Conservation (phyloP, 805 yeast species). For the Metschnikowia corniflorae region DNA sequence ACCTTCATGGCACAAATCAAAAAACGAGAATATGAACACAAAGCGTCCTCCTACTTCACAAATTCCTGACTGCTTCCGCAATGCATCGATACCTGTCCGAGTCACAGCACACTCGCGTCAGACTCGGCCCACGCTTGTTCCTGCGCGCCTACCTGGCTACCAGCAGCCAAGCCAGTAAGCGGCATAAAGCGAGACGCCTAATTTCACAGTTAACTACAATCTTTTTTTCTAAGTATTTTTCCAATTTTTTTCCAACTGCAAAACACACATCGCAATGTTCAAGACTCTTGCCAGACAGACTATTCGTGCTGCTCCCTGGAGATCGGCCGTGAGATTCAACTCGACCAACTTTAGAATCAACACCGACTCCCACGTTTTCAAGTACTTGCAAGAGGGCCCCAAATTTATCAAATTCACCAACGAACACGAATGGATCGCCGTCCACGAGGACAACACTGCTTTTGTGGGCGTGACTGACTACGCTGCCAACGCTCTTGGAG, state of each 20-base stretch:
- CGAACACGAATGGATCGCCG: conserved; percentile 95
- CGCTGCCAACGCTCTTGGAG: conserved; percentile 96
- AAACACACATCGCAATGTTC: conserved; percentile 11
- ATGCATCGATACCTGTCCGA: too few relatives aligned
- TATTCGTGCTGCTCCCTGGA: conserved; percentile 12
- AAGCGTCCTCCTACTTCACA: too few relatives aligned
- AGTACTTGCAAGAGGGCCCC: conserved; percentile 42
- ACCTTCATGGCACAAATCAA: too few relatives aligned
- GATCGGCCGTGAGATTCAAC: conserved; percentile 23
- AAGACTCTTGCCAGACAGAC: conserved; percentile 17
- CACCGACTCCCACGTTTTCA: conserved; percentile 37
- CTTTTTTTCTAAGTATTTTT: not conserved
- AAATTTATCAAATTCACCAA: conserved; percentile 62
- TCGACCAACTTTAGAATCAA: conserved; percentile 33
- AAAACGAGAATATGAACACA: too few relatives aligned
- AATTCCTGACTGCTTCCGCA: too few relatives aligned
- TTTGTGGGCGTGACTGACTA: conserved; percentile 90
- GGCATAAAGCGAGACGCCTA: not conserved
- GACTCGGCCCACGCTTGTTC: conserved; percentile 3
- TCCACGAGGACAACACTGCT: conserved; percentile 76
- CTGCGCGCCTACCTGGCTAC: conserved; percentile 1
- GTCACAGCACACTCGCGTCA: too few relatives aligned
- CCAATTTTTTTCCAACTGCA: not conserved
- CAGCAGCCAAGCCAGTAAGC: not conserved
- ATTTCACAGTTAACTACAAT: not conserved